Percentiles rank a stretch among this genome's conserved stretches.
Conservation (phyloP, 768 basidiomycete genomes). For the Trametes gibbosa region DNA sequence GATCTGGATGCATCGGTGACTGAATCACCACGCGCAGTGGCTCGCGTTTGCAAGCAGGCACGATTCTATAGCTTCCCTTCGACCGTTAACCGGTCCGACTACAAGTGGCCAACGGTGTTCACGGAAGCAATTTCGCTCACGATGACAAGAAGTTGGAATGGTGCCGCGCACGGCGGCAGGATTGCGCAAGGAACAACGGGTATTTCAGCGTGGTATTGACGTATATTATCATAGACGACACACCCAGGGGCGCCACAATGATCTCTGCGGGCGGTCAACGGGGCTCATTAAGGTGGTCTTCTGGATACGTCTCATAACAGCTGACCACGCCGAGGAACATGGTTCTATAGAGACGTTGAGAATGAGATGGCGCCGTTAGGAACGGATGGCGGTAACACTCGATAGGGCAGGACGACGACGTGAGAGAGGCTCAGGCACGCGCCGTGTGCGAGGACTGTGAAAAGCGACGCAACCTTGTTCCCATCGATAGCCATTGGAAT, state of each 20-base stretch:
- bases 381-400: not conserved
- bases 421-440: conserved; percentile 5
- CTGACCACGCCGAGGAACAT: not conserved
- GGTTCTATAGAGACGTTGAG: not conserved
- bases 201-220: no score
- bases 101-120: no score
- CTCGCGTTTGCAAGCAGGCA: not conserved
- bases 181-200: no score
- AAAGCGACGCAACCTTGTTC: not conserved
- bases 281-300: not conserved
- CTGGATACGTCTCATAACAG: not conserved
- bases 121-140: not conserved
- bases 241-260: no score
- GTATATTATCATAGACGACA: no score
- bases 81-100: not conserved
- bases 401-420: not conserved
- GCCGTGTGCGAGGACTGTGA: not conserved
- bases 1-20: not conserved
- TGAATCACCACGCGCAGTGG: no score
- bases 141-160: not conserved
- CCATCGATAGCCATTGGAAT: not conserved
- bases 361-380: no score
- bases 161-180: no score
- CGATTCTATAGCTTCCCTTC: not conserved
- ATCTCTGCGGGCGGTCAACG: no score